Evolutionary conservation across 2,329 filamentous ascomycete species (phyloP).

Genomic region (Phoma herbarum): DNA sequence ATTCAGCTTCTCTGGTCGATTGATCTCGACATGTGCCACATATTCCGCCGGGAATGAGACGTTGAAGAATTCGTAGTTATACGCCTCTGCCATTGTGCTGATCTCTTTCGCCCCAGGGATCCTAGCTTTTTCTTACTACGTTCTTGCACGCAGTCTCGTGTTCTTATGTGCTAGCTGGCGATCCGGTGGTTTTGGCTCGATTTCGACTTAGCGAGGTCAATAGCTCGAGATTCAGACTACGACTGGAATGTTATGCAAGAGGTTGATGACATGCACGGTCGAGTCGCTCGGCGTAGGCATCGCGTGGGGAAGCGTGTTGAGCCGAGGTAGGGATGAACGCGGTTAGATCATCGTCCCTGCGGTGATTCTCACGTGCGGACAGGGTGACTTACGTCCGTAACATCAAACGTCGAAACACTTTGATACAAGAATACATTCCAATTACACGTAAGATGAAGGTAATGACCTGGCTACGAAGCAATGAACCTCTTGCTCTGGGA

Average conservation of each 20-base stretch:
- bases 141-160: too few relatives aligned
- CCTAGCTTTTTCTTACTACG: slow-evolving; percentile 28
- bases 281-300: slow-evolving; percentile 30
- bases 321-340: slow-evolving; percentile 24
- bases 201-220: too few relatives aligned
- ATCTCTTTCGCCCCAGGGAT: background rate
- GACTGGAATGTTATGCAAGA: too few relatives aligned
- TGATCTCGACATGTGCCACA: slow-evolving; percentile 92
- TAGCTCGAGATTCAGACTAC: too few relatives aligned
- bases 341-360: slow-evolving; percentile 7
- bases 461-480: background rate
- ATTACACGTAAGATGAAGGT: background rate
- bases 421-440: background rate
- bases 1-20: slow-evolving; percentile 86
- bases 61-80: slow-evolving; percentile 72
- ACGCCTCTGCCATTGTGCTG: slow-evolving; percentile 42
- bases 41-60: slow-evolving; percentile 74
- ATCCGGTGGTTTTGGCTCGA: too few relatives aligned
- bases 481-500: background rate
- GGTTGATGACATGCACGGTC: slow-evolving; percentile 23
- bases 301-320: slow-evolving; percentile 10
- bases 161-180: too few relatives aligned
- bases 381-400: background rate
- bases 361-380: background rate
- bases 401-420: background rate